Conservation (phyloP, 208 protist genomes). For the Angomonas ambiguus region DNA sequence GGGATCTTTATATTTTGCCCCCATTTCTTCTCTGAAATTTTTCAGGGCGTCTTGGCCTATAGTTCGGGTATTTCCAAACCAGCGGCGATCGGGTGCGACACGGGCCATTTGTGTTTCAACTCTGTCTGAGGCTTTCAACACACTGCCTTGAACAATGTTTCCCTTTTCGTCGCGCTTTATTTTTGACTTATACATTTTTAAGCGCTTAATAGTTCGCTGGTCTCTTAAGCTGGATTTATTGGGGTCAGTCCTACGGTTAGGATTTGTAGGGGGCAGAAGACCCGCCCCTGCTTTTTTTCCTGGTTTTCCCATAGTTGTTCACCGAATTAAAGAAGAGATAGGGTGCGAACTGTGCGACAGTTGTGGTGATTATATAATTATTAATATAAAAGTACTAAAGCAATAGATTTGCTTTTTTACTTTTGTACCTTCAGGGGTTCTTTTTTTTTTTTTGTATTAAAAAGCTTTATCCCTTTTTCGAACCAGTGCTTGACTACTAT, state of each 20-base stretch:
- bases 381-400: no score
- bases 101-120: conserved; percentile 88
- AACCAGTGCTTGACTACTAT: neutral
- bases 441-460: conserved; percentile 6
- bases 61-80: conserved; percentile 97
- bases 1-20: conserved; percentile 93
- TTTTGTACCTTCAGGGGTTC: neutral
- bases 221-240: conserved; percentile 83
- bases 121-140: conserved; percentile 80
- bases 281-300: conserved; percentile 88
- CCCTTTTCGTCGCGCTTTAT: conserved; percentile 90
- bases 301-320: conserved; percentile 79
- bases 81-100: conserved; percentile 94
- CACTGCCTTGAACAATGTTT: conserved; percentile 89
- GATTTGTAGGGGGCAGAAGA: conserved; percentile 83
- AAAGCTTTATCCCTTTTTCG: neutral
- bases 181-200: conserved; percentile 90
- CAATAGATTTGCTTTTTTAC: conserved; percentile 21
- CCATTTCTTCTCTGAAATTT: conserved; percentile 95
- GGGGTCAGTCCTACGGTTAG: conserved; percentile 64
- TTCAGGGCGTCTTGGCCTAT: conserved; percentile 96
- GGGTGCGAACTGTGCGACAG: no score
- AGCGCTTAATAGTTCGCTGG: conserved; percentile 77
- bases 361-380: no score
- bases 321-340: conserved; percentile 11